A percentile compares a stretch with the other conserved stretches of the same genome.
These are phyloP conservation scores for Phytophthora pinifolia DNA, from an alignment of 352 stramenopile species.

Conservation along the genomic window DNA sequence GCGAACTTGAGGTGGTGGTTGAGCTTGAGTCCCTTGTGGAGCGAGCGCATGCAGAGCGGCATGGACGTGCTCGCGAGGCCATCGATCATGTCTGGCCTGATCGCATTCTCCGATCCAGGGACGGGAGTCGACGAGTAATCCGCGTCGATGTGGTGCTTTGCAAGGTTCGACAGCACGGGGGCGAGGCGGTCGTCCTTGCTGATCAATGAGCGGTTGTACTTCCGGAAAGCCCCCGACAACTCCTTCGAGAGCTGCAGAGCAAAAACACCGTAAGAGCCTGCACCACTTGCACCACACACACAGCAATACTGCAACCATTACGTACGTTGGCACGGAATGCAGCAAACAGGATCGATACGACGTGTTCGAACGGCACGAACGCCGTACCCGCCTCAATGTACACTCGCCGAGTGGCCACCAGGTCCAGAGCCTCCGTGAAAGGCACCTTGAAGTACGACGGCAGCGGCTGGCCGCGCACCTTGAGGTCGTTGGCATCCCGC, in stretches of 20 bases:
- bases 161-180: conserved; percentile 94
- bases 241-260: conserved; percentile 86
- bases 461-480: conserved; percentile 50
- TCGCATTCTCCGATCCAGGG: conserved; percentile 46
- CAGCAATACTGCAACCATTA: background rate
- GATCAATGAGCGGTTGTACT: conserved; percentile 90
- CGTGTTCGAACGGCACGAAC: conserved; percentile 94
- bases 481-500: conserved; percentile 55
- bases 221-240: conserved; percentile 85
- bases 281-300: background rate
- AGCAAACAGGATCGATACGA: conserved; percentile 94
- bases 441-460: conserved; percentile 95
- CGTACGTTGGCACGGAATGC: conserved; percentile 90
- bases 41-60: conserved; percentile 97
- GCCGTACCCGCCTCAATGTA: conserved; percentile 94
- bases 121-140: conserved; percentile 69
- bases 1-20: conserved; percentile 98
- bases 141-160: conserved; percentile 95
- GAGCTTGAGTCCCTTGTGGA: conserved; percentile 93
- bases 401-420: conserved; percentile 89
- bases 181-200: conserved; percentile 92
- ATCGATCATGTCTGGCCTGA: conserved; percentile 94
- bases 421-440: conserved; percentile 95
- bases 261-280: conserved; percentile 12
- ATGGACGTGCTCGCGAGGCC: conserved; percentile 89